Evolutionary conservation across 331 rosid species (phyloP).

Genomic region (Malus hybrid): DNA sequence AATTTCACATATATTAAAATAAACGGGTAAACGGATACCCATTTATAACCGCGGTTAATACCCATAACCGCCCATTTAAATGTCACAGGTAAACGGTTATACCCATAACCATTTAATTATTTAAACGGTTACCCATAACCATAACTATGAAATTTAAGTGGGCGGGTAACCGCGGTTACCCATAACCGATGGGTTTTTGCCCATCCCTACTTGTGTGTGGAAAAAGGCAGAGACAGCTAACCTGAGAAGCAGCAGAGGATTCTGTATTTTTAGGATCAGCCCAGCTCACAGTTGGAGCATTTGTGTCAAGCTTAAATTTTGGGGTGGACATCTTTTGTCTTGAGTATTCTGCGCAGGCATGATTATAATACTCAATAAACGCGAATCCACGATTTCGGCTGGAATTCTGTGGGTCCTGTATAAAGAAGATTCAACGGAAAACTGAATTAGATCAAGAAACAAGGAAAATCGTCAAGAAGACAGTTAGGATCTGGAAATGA

Average conservation of each 20-base stretch:
- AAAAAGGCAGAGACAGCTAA: slow-evolving; percentile 7
- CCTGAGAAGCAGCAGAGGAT: slow-evolving; percentile 55
- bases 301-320: slow-evolving; percentile 46
- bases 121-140: too few relatives aligned
- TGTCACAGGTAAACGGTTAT: too few relatives aligned
- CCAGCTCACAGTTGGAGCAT: slow-evolving; percentile 68
- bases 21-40: too few relatives aligned
- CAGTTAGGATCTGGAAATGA: neutral
- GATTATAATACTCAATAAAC: slow-evolving; percentile 59
- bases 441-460: slow-evolving; percentile 6
- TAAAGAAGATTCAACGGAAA: slow-evolving; percentile 11
- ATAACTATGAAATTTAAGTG: too few relatives aligned
- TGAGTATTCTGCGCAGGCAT: slow-evolving; percentile 63
- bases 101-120: too few relatives aligned
- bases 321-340: slow-evolving; percentile 57
- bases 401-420: slow-evolving; percentile 49
- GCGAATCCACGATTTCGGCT: slow-evolving; percentile 52
- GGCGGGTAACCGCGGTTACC: too few relatives aligned
- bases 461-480: neutral
- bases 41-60: too few relatives aligned
- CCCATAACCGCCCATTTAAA: too few relatives aligned
- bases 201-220: neutral
- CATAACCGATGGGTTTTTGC: too few relatives aligned
- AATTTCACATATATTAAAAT: too few relatives aligned
- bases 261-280: slow-evolving; percentile 63